phyloP scores from a whole-genome alignment of 371 early-diverging fungal species.

The Mucor plumbeus region DNA sequence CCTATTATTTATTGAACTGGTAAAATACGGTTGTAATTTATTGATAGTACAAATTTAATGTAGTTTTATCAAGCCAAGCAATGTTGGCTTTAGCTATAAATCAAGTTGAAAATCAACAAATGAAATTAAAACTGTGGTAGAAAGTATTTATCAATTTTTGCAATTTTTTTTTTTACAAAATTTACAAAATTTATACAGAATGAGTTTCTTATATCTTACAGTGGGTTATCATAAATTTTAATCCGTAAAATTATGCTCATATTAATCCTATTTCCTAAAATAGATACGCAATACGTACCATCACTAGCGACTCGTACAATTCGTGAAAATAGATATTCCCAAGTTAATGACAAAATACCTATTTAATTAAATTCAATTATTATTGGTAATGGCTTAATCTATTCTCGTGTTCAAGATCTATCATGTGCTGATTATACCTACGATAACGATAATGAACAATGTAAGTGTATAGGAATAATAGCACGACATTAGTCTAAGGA shows the following conservation, averaged over 20 bases:
- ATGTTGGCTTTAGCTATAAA: constrained; percentile 75
- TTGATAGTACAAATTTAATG: constrained; percentile 8
- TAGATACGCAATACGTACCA: constrained; percentile 78
- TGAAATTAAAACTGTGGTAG: constrained; percentile 45
- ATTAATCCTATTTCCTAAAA: constrained; percentile 17
- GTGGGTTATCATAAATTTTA: constrained; percentile 56
- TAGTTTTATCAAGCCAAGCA: constrained; percentile 60
- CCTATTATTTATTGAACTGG: constrained; percentile 40
- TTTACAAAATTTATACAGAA: neutral
- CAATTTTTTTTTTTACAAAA: constrained; percentile 70
- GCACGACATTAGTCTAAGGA: too few species aligned
- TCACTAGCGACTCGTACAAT: constrained; percentile 72
- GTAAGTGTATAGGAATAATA: too few species aligned
- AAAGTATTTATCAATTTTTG: constrained; percentile 66
- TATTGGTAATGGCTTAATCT: constrained; percentile 91
- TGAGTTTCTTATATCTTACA: constrained; percentile 63
- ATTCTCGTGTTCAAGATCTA: constrained; percentile 84
- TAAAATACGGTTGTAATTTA: constrained; percentile 61
- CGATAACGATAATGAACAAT: constrained; percentile 36
- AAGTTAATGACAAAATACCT: constrained; percentile 24
- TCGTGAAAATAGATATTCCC: constrained; percentile 61
- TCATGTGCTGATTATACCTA: constrained; percentile 86
- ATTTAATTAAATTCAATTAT: constrained; percentile 62
- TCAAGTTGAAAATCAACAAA: constrained; percentile 32
- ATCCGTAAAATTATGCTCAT: neutral